A percentile compares a stretch with the other conserved stretches of the same genome.
Conservation (phyloP, 768 basidiomycete species). For the Nidula microcarpa region DNA sequence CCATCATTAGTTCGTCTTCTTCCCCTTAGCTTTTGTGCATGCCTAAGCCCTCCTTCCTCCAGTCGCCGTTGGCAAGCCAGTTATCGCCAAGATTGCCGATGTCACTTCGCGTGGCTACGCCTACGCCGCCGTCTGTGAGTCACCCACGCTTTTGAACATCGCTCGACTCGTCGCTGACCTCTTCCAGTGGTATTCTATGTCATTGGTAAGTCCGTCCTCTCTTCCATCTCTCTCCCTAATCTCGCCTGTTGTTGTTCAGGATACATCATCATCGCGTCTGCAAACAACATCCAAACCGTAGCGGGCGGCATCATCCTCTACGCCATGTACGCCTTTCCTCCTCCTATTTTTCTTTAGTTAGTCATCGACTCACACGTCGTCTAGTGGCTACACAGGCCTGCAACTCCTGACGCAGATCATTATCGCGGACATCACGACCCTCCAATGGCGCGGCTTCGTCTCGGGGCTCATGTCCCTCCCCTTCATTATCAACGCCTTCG, state of each 20-base stretch:
- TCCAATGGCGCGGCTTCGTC: constrained; percentile 53
- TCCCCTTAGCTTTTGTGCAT: not conserved
- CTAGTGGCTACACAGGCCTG: constrained; percentile 63
- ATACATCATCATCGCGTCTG: constrained; percentile 52
- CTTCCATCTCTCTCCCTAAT: too few species aligned
- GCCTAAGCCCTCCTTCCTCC: not conserved
- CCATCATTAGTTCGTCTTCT: constrained; percentile 45
- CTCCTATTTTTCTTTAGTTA: constrained; percentile 10
- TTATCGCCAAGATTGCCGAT: constrained; percentile 74
- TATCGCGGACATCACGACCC: constrained; percentile 59
- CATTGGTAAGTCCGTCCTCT: constrained; percentile 24
- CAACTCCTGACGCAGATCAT: constrained; percentile 64
- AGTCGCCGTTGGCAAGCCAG: constrained; percentile 55
- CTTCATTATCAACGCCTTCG: constrained; percentile 56
- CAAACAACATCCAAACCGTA: constrained; percentile 38
- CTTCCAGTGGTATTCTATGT: constrained; percentile 54
- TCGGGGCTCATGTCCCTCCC: constrained; percentile 27
- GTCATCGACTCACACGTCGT: not conserved
- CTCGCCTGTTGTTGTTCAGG: too few species aligned
- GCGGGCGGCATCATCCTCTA: constrained; percentile 58
- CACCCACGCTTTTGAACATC: not conserved
- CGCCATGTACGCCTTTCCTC: constrained; percentile 36
- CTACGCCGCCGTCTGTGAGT: constrained; percentile 54
- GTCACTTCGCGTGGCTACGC: constrained; percentile 65
- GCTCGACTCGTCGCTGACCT: too few species aligned